phyloP scores from a whole-genome alignment of 441 rosid species.

The Adansonia madagascariensis region DNA sequence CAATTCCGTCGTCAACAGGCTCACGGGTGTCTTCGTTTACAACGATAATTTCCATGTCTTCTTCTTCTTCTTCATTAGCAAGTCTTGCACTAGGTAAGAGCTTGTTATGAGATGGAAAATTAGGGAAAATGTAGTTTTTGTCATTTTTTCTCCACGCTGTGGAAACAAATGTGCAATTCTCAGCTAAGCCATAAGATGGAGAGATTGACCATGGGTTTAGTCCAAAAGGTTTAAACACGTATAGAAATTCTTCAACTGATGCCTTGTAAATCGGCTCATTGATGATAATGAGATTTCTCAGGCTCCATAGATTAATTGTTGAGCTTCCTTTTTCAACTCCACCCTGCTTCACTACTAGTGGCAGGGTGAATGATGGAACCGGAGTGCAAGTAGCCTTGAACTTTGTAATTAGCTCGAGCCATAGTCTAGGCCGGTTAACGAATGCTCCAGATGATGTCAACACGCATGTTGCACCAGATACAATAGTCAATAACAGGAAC shows the following conservation, averaged over 20 bases:
- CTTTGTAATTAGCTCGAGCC: conserved; percentile 59
- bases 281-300: conserved; percentile 59
- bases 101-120: conserved; percentile 46
- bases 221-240: conserved; percentile 43
- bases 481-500: conserved; percentile 53
- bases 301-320: conserved; percentile 38
- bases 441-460: conserved; percentile 50
- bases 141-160: conserved; percentile 54
- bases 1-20: conserved; percentile 50
- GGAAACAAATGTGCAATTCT: conserved; percentile 68
- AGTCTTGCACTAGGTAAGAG: conserved; percentile 56
- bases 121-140: conserved; percentile 25
- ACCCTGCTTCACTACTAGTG: conserved; percentile 60
- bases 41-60: conserved; percentile 48
- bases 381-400: conserved; percentile 64
- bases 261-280: conserved; percentile 59
- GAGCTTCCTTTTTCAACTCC: conserved; percentile 35
- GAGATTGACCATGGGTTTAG: conserved; percentile 53
- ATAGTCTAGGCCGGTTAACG: conserved; percentile 50
- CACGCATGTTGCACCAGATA: conserved; percentile 61
- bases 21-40: conserved; percentile 55
- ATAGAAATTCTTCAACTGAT: conserved; percentile 49
- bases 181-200: conserved; percentile 72
- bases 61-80: conserved; percentile 33
- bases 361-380: conserved; percentile 64